A percentile compares a stretch with the other conserved stretches of the same genome.
phyloP scores from a whole-genome alignment of 345 rosid species.

The Trapa bicornis region DNA sequence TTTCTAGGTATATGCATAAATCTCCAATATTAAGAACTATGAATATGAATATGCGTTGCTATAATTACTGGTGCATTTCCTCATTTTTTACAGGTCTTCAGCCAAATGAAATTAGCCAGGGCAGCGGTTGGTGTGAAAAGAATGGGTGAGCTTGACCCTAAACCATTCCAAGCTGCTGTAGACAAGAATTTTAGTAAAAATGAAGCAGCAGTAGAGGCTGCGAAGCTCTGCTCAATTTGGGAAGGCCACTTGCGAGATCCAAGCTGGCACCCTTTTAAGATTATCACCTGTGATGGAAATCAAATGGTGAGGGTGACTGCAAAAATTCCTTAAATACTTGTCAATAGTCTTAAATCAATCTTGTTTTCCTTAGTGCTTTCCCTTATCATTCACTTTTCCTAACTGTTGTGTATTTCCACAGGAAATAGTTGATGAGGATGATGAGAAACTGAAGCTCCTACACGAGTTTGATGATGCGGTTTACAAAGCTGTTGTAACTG shows the following conservation, averaged over 20 bases:
- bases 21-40: not conserved
- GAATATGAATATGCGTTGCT: not conserved
- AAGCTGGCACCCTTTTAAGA: slow-evolving; percentile 40
- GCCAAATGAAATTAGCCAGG: not conserved
- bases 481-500: slow-evolving; percentile 21
- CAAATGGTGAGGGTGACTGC: slow-evolving; percentile 16
- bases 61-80: not conserved
- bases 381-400: not conserved
- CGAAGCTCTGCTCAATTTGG: slow-evolving; percentile 38
- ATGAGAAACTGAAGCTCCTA: slow-evolving; percentile 27
- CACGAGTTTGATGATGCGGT: slow-evolving; percentile 28
- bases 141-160: slow-evolving; percentile 43
- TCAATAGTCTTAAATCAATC: not conserved
- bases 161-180: slow-evolving; percentile 26
- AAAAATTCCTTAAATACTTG: not conserved
- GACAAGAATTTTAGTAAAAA: slow-evolving; percentile 22
- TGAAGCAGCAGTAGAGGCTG: slow-evolving; percentile 27
- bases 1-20: not conserved
- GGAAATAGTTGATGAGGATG: slow-evolving; percentile 28
- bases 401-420: slow-evolving; percentile 2
- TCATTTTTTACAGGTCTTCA: slow-evolving; percentile 23
- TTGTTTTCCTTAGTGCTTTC: not conserved
- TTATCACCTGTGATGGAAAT: slow-evolving; percentile 18
- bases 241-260: slow-evolving; percentile 28
- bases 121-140: slow-evolving; percentile 33